Evolutionary conservation across 2,329 filamentous ascomycete species (phyloP), one percentile per base, ranked within the genome.

Genomic region (Ophiocordyceps sinensis): DNA sequence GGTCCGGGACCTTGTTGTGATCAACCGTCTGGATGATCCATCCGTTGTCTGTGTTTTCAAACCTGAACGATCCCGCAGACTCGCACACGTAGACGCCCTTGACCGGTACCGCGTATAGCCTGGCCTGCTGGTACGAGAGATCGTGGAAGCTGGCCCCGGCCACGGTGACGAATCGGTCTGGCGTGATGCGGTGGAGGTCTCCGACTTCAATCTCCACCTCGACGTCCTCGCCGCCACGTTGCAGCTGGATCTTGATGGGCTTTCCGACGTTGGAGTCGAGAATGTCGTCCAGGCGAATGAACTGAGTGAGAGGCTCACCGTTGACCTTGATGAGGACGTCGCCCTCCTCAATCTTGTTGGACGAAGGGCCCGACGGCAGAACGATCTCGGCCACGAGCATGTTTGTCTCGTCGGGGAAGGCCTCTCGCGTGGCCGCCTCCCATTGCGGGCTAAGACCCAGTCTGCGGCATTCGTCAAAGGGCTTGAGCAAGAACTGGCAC

Each of bases 351-450:
- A 98, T 75, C 61, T 93, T 89, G 42, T 72, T 69, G 55, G 94
- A 77, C 1, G 83, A 91, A 21, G 91, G 93, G 0, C 91, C 93
- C 51, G 88, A 78, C 0, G 91, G 89, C 9, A 98, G 73, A 13
- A 96, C 79, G 45, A 95, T 94, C 64, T 98, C 93, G 17, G 88
- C 89, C 12, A 95, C 89, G 26, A 98, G 75, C 85, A 98, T 88
- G 55, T 91, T 93, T 21, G 87, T 96, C 64, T 95, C 91, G 51
- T 85, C 82, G 1, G 93, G 91, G 50, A 94, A 94, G 23, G 77
- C 70, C 50, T 83, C 77, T 29, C 91, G 80, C 47, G 94, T 78
- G 43, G 81, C 79, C 31, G 84, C 81, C 66, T 98, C 91, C 79
- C 86, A 93, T 40, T 86, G 75, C 0, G 87, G 72, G 2, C 77